phyloP scores from a whole-genome alignment of 306 rosid species.

The Vigna nakashimae region DNA sequence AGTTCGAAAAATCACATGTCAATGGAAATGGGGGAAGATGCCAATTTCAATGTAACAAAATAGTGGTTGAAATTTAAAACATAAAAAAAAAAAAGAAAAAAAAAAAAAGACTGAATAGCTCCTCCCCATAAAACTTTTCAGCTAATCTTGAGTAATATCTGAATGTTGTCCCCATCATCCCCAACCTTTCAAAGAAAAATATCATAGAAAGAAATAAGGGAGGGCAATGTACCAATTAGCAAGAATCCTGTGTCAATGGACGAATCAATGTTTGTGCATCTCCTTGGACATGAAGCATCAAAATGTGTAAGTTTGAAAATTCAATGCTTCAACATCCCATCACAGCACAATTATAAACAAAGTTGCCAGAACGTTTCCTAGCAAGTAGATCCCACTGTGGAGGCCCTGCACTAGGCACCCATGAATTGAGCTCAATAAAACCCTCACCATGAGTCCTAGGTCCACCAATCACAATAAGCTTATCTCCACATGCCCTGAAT shows the following conservation, averaged over 20 bases:
- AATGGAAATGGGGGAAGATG: slow-evolving; percentile 64
- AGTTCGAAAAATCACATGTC: slow-evolving; percentile 63
- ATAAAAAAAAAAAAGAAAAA: not conserved
- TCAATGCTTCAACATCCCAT: slow-evolving; percentile 85
- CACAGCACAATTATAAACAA: slow-evolving; percentile 97
- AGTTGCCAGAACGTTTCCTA: slow-evolving; percentile 71
- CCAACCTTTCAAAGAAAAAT: slow-evolving; percentile 51
- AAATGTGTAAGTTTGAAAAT: slow-evolving; percentile 30
- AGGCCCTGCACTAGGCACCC: slow-evolving; percentile 96
- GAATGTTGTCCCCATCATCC: slow-evolving; percentile 57
- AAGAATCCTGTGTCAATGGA: slow-evolving; percentile 57
- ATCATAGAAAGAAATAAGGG: slow-evolving; percentile 48
- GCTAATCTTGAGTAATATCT: slow-evolving; percentile 68
- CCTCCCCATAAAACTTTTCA: slow-evolving; percentile 59
- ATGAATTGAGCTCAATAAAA: slow-evolving; percentile 83
- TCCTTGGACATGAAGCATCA: slow-evolving; percentile 48
- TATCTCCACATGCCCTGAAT: slow-evolving; percentile 86
- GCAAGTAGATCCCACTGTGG: slow-evolving; percentile 86
- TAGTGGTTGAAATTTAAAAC: slow-evolving; percentile 50
- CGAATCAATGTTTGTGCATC: slow-evolving; percentile 53
- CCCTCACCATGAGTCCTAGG: slow-evolving; percentile 78
- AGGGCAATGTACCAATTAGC: slow-evolving; percentile 79
- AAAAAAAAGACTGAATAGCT: slow-evolving; percentile 45
- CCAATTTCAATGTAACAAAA: slow-evolving; percentile 56
- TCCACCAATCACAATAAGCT: slow-evolving; percentile 90